Evolutionary conservation across 345 rosid genomes (phyloP).

Genomic region (Camelina sativa): DNA sequence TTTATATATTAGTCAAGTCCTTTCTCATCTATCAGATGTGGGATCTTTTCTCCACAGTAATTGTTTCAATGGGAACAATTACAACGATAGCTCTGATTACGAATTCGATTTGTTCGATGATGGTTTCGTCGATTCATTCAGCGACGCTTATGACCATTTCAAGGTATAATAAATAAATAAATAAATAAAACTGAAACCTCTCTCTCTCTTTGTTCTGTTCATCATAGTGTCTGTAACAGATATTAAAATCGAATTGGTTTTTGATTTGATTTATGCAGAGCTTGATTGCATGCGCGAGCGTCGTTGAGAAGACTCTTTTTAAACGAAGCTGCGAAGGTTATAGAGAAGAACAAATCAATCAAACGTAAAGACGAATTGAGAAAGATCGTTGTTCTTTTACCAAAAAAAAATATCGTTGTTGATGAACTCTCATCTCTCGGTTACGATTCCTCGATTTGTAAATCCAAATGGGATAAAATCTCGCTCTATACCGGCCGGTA

Average conservation of each 20-base stretch:
- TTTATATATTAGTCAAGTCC: no score
- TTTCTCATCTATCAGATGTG: no score
- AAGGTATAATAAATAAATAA: conserved; percentile 51
- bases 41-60: no score
- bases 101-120: conserved; percentile 61
- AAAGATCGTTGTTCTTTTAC: no score
- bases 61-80: conserved; percentile 68
- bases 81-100: conserved; percentile 82
- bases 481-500: conserved; percentile 76
- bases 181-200: neutral
- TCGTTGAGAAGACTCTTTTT: conserved; percentile 68
- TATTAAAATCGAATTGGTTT: no score
- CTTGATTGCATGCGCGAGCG: conserved; percentile 65
- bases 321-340: conserved; percentile 66
- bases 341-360: conserved; percentile 69
- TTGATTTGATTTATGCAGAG: conserved; percentile 50
- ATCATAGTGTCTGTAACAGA: neutral
- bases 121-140: conserved; percentile 48
- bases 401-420: no score
- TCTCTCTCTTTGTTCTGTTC: no score
- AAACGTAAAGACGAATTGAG: conserved; percentile 73
- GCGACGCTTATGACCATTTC: conserved; percentile 56
- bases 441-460: conserved; percentile 77
- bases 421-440: conserved; percentile 64
- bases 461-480: conserved; percentile 89